Evolutionary conservation across 2,329 filamentous ascomycete species (phyloP).

Genomic region (Talaromyces rugulosus): DNA sequence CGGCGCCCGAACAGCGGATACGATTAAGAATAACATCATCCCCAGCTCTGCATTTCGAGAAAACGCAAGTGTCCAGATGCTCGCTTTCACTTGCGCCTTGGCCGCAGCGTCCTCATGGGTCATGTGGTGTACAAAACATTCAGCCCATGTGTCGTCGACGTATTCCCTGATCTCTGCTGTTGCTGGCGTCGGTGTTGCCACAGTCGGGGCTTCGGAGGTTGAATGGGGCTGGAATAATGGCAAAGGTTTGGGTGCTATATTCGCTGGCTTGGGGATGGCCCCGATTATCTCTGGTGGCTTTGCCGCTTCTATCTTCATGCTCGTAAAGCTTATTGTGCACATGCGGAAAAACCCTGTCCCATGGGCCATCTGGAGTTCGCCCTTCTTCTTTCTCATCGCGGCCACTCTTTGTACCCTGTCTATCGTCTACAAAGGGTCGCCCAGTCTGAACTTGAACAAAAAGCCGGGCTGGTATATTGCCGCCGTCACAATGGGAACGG

Average conservation of each 20-base stretch:
- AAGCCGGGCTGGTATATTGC: conserved; percentile 65
- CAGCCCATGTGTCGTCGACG: conserved; percentile 68
- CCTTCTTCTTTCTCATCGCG: conserved; percentile 73
- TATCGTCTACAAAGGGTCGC: conserved; percentile 77
- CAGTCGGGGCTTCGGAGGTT: conserved; percentile 58
- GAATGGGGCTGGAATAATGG: conserved; percentile 68
- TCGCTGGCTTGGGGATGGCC: conserved; percentile 67
- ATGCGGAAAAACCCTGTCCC: conserved; percentile 65
- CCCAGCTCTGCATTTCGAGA: conserved; percentile 54
- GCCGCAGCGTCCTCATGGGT: conserved; percentile 68
- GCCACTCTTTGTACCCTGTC: conserved; percentile 70
- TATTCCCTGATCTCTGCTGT: conserved; percentile 63
- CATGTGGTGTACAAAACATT: conserved; percentile 74
- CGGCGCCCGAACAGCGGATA: conserved; percentile 60
- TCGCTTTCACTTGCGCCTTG: conserved; percentile 62
- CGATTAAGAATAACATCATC: conserved; percentile 76
- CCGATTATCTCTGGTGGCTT: conserved; percentile 64
- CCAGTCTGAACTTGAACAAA: conserved; percentile 60
- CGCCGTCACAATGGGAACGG: conserved; percentile 61
- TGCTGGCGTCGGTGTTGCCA: conserved; percentile 65
- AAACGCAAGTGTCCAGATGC: conserved; percentile 63
- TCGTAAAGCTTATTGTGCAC: conserved; percentile 69
- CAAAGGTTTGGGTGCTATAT: conserved; percentile 67
- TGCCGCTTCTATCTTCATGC: conserved; percentile 64
- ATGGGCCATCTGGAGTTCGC: conserved; percentile 69